These are phyloP conservation scores for Debaryomyces coudertii DNA, from an alignment of 1,139 yeast species.

Conservation along the genomic window DNA sequence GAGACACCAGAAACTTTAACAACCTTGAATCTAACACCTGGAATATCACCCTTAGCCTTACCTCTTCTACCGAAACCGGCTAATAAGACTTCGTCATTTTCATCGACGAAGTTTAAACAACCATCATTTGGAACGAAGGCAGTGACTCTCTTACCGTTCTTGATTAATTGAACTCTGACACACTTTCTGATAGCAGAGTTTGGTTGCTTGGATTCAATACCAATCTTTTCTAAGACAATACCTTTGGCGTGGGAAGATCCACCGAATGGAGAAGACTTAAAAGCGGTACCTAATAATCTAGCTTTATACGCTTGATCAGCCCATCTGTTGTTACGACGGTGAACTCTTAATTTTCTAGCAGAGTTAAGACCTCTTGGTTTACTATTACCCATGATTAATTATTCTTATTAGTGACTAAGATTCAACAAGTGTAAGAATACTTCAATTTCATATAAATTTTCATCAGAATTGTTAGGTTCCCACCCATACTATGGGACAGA, in stretches of 20 bases:
- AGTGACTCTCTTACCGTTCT: constrained; percentile 99
- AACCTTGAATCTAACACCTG: constrained; percentile 99
- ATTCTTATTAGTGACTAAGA: constrained; percentile 11
- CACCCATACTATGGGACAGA: constrained; percentile 6
- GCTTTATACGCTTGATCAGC: constrained; percentile 98
- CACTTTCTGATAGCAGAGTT: constrained; percentile 99
- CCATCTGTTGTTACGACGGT: constrained; percentile 99
- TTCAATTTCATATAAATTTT: constrained; percentile 7
- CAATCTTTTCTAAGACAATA: constrained; percentile 98
- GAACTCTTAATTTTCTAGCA: constrained; percentile 99
- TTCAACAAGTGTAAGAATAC: constrained; percentile 11
- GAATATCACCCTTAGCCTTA: constrained; percentile 99
- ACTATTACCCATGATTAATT: constrained; percentile 76
- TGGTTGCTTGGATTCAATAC: constrained; percentile 99
- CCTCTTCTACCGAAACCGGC: constrained; percentile 99
- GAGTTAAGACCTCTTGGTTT: constrained; percentile 99
- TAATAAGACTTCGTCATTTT: constrained; percentile 98
- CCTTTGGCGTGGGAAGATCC: constrained; percentile 99
- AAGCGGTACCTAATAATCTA: constrained; percentile 98
- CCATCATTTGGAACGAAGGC: constrained; percentile 99
- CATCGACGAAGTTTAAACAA: constrained; percentile 99
- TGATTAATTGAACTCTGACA: constrained; percentile 99
- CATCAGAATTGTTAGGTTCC: background rate
- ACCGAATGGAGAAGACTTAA: constrained; percentile 99
- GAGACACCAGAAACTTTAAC: constrained; percentile 99